These are phyloP conservation scores for Calonectria hongkongensis DNA, from an alignment of 2,329 filamentous ascomycete species.

Conservation along the genomic window DNA sequence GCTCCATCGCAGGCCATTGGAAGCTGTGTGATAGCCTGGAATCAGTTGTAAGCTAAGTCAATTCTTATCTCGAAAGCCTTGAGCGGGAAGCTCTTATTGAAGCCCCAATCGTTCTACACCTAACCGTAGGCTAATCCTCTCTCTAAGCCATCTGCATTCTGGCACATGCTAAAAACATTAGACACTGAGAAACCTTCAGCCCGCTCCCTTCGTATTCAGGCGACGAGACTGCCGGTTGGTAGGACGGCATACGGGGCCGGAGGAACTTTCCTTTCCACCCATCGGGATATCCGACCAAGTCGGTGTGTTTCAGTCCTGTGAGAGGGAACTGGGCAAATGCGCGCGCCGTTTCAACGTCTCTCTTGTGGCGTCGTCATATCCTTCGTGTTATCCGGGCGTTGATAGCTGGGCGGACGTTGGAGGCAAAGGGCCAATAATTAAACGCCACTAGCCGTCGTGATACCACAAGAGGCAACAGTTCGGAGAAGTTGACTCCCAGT, in stretches of 20 bases:
- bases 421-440: neutral
- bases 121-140: neutral
- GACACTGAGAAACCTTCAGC: neutral
- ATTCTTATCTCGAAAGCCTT: neutral
- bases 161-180: neutral
- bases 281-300: neutral
- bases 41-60: too few relatives aligned
- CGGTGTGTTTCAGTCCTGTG: slow-evolving; percentile 2
- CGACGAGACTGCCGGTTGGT: neutral
- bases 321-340: neutral
- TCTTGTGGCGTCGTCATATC: slow-evolving; percentile 2
- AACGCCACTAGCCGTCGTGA: neutral
- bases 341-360: slow-evolving; percentile 21
- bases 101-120: too few relatives aligned
- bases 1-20: neutral
- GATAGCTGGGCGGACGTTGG: neutral
- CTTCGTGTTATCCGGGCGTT: neutral
- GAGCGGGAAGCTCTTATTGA: neutral
- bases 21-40: neutral
- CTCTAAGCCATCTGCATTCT: too few relatives aligned
- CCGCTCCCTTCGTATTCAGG: neutral
- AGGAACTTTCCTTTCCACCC: neutral
- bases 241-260: neutral
- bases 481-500: neutral
- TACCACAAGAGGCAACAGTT: neutral